phyloP scores from a whole-genome alignment of 73 alveolate genomes.

The Paramecium primaurelia region DNA sequence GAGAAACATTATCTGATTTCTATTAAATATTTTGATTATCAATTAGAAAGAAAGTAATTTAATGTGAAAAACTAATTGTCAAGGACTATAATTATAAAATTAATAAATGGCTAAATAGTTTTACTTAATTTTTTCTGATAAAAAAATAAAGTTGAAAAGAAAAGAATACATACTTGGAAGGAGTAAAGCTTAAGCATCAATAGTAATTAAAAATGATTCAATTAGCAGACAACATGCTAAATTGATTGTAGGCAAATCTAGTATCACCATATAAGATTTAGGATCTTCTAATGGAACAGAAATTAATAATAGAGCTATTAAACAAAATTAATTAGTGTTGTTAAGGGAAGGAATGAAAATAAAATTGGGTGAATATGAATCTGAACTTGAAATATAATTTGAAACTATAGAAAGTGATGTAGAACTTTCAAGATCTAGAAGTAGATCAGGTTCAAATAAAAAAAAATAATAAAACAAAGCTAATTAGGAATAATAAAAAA shows the following conservation, averaged over 20 bases:
- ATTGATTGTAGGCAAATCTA: constrained; percentile 34
- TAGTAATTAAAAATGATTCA: neutral
- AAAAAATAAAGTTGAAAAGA: neutral
- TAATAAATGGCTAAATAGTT: constrained; percentile 29
- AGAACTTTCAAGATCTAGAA: neutral
- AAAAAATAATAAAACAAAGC: neutral
- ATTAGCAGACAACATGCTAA: neutral
- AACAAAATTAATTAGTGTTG: neutral
- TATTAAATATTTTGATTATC: no score
- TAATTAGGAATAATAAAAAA: neutral
- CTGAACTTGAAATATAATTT: neutral
- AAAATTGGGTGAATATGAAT: neutral
- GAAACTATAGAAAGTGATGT: constrained; percentile 1
- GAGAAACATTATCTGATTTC: neutral
- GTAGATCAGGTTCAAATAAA: neutral
- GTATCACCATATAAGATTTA: constrained; percentile 11
- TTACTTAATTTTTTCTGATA: neutral
- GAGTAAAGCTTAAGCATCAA: neutral
- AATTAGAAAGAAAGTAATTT: neutral
- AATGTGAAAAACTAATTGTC: neutral
- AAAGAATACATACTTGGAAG: neutral
- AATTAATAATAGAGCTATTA: neutral
- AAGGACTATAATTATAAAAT: neutral
- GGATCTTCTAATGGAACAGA: constrained; percentile 33
- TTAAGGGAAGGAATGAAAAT: neutral